Base-by-base conservation (phyloP, 257 asterid species). In the Jacaranda copaia region DNA sequence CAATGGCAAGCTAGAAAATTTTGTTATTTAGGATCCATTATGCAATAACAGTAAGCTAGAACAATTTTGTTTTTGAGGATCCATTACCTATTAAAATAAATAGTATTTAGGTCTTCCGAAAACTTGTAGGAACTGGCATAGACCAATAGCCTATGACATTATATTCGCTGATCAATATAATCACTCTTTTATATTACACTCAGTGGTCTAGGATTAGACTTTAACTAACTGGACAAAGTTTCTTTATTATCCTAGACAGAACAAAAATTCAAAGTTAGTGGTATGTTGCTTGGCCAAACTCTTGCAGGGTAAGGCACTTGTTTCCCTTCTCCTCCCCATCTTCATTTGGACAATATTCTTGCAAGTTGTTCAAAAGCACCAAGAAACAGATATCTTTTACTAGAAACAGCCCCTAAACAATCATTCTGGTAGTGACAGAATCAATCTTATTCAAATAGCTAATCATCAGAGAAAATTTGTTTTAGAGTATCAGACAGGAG, bases 301-400 rank as follows among this genome's bases (percentile, higher is more conserved):
- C 35, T 3, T 4, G 13, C 11, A 11, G 18, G 70, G 70, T 57
- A 68, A 68, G 62, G 75, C 36, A 61, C 58, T 56, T 46, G 14
- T 56, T 57, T 60, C 38, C 68, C 45, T 75, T 40, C 12, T 43
- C 70, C 7, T 57, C 55, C 4, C 51, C 71, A 14, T 53, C 73
- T 32, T 70, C 77, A 43, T 59, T 60, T 80, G 43, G 36, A 52
- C 52, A 68, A 13, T 46, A 49, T 36, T 13, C 55, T 39, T 59
- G 58, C 60, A 46, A 57, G 36, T 11, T 56, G 40, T 46, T 66
- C 64, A 36, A 73, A 48, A 40, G 70, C 60, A 68, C 74, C 57
- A 63, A 55, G 11, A 35, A 19, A 40, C 36, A 79, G 16, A 46
- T 18, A 12, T 69, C 19, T 74, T 5, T 52, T n/a, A 59, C 39